Base-by-base conservation (phyloP, 306 rosid species). In the Quercus ilex region DNA sequence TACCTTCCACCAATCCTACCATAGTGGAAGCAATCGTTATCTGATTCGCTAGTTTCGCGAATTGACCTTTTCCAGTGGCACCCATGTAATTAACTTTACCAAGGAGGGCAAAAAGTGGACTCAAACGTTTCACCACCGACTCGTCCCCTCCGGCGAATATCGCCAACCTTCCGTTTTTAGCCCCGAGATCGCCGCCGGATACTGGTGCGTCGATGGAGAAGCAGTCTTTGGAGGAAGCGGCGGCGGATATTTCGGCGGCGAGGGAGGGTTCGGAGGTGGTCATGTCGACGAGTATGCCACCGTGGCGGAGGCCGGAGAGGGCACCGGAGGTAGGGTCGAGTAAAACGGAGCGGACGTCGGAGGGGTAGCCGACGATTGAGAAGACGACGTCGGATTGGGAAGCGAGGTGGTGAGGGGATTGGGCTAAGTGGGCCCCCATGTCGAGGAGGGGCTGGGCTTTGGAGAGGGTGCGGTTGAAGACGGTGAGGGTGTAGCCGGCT, bases 71-170 rank as follows among this genome's bases (percentile, higher is more conserved):
- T 10, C 98, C 98, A 14, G 88, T 87, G 15, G 75, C 79, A 5
- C 97, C 98, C 98, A 94, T 94, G 89, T 88, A 91, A 65, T 88
- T 92, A 73, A 92, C 95, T 21, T 94, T 94, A 33, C 98, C 98
- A 79, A 94, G 5, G 1, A 77, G 76, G 7, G 85, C 49, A 15
- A 94, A 90, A 6, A 94, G 46, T 0, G 97, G 94, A 0, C 19
- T 76, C 26, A 92, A 52, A 0, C 78, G 81, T 3, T 43, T 35
- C 5, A 94, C 80, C 0, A 69, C 82, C 7, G 74, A 5, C 26
- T 91, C 88, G 0, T 92, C 97, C 5, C 97, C 98, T 0, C 97
- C 97, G 5, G 92, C 89, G 23, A 94, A 93, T 78, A 92, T 94
- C 5, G 97, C 93, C 2, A 94, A 83, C 26, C 84, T 82, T 51